Evolutionary conservation across 2,329 filamentous ascomycete species (phyloP), one percentile per base, ranked within the genome.

Genomic region (Colletotrichum magnum): DNA sequence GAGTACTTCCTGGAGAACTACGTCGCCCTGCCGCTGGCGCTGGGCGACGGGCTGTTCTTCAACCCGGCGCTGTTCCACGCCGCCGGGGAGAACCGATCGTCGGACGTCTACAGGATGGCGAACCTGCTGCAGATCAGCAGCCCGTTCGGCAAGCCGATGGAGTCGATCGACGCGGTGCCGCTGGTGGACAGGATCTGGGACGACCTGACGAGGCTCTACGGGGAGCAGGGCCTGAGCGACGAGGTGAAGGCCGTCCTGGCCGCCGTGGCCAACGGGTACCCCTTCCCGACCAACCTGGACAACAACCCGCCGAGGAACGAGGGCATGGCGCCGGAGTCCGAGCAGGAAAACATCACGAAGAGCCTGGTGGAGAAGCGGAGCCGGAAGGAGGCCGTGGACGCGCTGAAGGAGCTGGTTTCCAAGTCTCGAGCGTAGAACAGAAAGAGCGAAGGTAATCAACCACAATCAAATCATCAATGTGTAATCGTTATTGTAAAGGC

Each of bases 141-240:
- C 69, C 88, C 88, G 0, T 88, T 91, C 73, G 89, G 89, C 0
- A 90, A 89, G 74, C 81, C 89, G 0, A 92, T 92, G 89, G 89
- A 92, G 78, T 83, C 74, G 0, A 81, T 91, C 10, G 87, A 91
- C 72, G 80, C 83, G 0, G 60, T 86, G 13, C 83, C 85, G 4
- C 72, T 88, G 26, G 75, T 88, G 3, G 81, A 84, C 52, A 75
- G 60, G 24, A 83, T 79, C 2, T 89, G 85, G 84, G 78, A 82
- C 5, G 61, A 74, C 2, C 41, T 88, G 48, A 36, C 64, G 15
- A 36, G 47, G 12, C 75, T 78, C 65, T 80, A 80, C 68, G 72
- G 75, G 32, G 59, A 65, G 5, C 72, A 83, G 24, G 82, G 83
- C 0, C 32, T 83, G 63, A 84, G 78, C 64, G 76, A 77, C 0